Base-by-base conservation (phyloP, 2,329 filamentous ascomycete genomes). In the Fusarium sp. region DNA sequence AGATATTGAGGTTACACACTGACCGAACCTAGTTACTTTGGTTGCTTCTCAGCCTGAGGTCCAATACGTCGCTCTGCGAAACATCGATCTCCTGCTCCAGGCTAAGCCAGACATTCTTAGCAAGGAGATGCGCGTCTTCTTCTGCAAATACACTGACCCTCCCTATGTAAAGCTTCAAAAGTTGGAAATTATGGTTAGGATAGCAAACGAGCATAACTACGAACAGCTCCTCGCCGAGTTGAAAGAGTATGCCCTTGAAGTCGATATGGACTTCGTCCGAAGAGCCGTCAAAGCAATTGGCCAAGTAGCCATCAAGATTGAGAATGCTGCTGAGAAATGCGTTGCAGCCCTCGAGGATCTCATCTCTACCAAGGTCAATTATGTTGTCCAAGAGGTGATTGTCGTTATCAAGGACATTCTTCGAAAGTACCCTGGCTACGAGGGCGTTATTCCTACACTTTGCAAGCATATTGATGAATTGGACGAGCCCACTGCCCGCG, bases 341-440 rank as follows among this genome's bases (percentile, higher is more conserved):
- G 96, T 99, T 70, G 97, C 97, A 78, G 94, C 95, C 2, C 87
- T 99, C 38, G 88, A 98, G 73, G 96, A 99, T 79, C 87, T 99
- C 53, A 98, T 99, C 81, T 93, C 96, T 73, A 98, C 95, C 68
- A 98, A 98, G 85, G 96, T 98, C 83, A 98, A 98, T 85, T 99
- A 99, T 80, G 96, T 99, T 56, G 96, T 99, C 17, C 96, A 99
- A 83, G 96, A 99, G 84, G 96, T 96, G 1, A 92, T 98, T 71
- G 94, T 99, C n/a, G 96, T 99, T 54, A 98, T 98, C 86, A 98
- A 98, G 85, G 96, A 99, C 76, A 98, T 99, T 70, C 93, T 99
- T 85, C 90, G 96, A 75, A 98, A 98, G 83, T 99, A 99, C 78
- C 95, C 96, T 14, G 96, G 96, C 26, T 99, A 98, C 79, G 96